Percentiles rank a stretch among this genome's conserved stretches.
These are phyloP conservation scores for Larix kaempferi DNA, from an alignment of 75 land plant species.

Conservation along the genomic window DNA sequence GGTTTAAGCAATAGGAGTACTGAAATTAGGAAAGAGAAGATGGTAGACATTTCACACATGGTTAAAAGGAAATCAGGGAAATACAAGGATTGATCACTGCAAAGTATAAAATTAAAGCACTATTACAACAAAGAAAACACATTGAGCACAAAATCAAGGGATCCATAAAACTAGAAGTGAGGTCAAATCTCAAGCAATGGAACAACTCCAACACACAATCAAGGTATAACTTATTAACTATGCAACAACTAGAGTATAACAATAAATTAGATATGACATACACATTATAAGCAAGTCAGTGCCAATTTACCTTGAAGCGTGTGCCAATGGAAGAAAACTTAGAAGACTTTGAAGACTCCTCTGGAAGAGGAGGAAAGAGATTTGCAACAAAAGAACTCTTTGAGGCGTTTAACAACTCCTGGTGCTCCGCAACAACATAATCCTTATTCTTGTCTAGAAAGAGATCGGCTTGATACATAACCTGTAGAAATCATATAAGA, in stretches of 20 bases:
- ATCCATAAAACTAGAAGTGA: background rate
- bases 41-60: too few species aligned
- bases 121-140: background rate
- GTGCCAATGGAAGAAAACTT: conserved; percentile 97
- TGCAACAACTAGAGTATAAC: background rate
- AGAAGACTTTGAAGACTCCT: conserved; percentile 83
- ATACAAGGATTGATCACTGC: background rate
- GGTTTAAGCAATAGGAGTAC: background rate
- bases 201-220: too few species aligned
- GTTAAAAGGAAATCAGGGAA: too few species aligned
- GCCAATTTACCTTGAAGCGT: conserved; percentile 77
- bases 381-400: conserved; percentile 77
- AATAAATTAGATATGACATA: background rate
- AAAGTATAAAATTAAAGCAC: background rate
- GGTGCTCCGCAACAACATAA: conserved; percentile 99
- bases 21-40: too few species aligned
- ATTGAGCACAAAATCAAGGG: background rate
- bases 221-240: background rate
- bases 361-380: conserved; percentile 68
- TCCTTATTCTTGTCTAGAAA: conserved; percentile 97
- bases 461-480: conserved; percentile 79
- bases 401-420: conserved; percentile 77
- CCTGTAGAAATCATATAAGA: conserved; percentile 39
- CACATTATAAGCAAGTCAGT: background rate
- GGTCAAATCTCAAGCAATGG: background rate